phyloP scores from a whole-genome alignment of 2,329 filamentous ascomycete genomes.

The Grosmannia huntii region DNA sequence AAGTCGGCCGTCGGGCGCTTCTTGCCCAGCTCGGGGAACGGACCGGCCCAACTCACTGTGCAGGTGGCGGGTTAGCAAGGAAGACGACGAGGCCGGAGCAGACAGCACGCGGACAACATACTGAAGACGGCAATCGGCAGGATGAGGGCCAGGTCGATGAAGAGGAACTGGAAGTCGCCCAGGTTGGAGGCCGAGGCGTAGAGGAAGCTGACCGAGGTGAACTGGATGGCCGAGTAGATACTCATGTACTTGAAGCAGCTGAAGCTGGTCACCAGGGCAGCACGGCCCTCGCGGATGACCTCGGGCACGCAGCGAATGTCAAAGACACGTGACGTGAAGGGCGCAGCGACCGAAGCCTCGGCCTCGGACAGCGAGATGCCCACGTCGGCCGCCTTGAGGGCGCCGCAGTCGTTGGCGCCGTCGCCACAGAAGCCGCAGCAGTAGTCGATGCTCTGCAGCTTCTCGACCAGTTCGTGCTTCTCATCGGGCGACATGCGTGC shows the following conservation, averaged over 20 bases:
- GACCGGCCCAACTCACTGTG: constrained; percentile 83
- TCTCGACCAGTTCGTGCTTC: constrained; percentile 95
- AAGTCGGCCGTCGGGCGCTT: constrained; percentile 88
- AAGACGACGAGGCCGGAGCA: not conserved
- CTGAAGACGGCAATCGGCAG: constrained; percentile 93
- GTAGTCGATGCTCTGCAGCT: constrained; percentile 91
- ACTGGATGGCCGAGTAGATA: constrained; percentile 97
- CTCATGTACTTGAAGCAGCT: constrained; percentile 99
- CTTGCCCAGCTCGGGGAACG: constrained; percentile 60
- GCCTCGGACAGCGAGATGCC: constrained; percentile 95
- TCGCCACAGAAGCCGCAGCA: constrained; percentile 94
- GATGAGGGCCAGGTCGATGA: constrained; percentile 86
- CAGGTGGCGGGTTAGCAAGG: not conserved
- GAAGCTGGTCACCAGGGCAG: constrained; percentile 94
- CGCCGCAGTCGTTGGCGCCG: constrained; percentile 94
- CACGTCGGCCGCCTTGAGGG: constrained; percentile 91
- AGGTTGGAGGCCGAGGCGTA: constrained; percentile 90
- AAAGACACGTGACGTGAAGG: constrained; percentile 89
- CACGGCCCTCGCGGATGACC: constrained; percentile 86
- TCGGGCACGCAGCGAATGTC: constrained; percentile 93
- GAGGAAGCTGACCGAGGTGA: constrained; percentile 91
- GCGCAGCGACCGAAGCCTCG: constrained; percentile 94
- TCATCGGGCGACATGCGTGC: constrained; percentile 98
- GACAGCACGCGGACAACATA: constrained; percentile 24
- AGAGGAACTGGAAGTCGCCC: constrained; percentile 93